A percentile compares a stretch with the other conserved stretches of the same genome.
Conservation (phyloP, 805 yeast genomes). For the Torulaspora gathmanii region DNA sequence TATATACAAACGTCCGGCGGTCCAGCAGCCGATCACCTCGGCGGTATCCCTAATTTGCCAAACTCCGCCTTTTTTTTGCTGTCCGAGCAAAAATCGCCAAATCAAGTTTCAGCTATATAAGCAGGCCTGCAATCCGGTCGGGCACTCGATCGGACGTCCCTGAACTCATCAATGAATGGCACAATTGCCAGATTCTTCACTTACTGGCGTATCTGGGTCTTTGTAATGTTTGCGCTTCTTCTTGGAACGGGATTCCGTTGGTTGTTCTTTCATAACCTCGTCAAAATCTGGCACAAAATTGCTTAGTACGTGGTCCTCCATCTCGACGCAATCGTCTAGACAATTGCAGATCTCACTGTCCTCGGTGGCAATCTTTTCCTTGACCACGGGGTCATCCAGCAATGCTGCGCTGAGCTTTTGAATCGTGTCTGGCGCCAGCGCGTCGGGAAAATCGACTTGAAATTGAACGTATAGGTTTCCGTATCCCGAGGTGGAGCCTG, state of each 20-base stretch:
- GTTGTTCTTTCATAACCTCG: constrained; percentile 3
- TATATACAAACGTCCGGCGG: background rate
- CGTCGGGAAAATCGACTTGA: constrained; percentile 51
- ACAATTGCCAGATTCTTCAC: constrained; percentile 7
- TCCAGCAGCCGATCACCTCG: background rate
- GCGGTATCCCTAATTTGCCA: constrained; percentile 2
- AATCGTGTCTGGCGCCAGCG: constrained; percentile 21
- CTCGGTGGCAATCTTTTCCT: constrained; percentile 13
- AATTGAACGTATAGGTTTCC: constrained; percentile 62
- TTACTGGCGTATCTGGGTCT: constrained; percentile 4
- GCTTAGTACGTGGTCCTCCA: constrained; percentile 28
- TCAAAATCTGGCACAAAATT: constrained; percentile 14
- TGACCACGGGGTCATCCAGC: constrained; percentile 19
- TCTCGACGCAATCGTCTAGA: constrained; percentile 20
- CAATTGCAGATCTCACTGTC: constrained; percentile 10
- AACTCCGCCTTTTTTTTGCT: constrained; percentile 10
- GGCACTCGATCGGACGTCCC: background rate
- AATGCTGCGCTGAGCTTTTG: constrained; percentile 16
- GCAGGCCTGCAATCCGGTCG: background rate
- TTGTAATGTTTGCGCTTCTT: constrained; percentile 8
- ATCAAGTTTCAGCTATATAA: background rate
- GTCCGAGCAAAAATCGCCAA: constrained; percentile 2
- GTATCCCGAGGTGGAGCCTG: constrained; percentile 22
- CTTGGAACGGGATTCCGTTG: background rate
- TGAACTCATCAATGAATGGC: constrained; percentile 3